These are phyloP conservation scores for Hyphopichia pseudoburtonii DNA, from an alignment of 1,139 yeast genomes.

Conservation along the genomic window DNA sequence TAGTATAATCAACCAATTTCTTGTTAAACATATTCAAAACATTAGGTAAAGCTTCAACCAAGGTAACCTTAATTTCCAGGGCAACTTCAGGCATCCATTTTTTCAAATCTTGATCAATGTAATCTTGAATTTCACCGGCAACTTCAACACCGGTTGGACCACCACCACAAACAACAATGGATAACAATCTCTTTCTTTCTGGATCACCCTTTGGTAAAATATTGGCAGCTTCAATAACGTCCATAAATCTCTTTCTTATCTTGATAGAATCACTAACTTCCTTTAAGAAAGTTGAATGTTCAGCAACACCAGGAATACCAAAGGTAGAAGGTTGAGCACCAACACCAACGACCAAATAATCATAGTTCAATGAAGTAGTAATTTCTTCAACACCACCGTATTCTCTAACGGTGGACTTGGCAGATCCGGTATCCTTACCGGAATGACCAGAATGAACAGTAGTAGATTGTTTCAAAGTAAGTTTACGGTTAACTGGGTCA, in stretches of 20 bases:
- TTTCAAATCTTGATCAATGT: conserved; percentile 83
- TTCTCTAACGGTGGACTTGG: conserved; percentile 50
- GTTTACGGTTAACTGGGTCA: conserved; percentile 63
- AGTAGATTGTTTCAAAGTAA: conserved; percentile 58
- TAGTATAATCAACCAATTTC: conserved; percentile 81
- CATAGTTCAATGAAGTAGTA: conserved; percentile 58
- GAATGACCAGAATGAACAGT: conserved; percentile 54
- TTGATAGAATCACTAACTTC: conserved; percentile 82
- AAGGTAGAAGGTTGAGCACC: conserved; percentile 93
- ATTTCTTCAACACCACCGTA: conserved; percentile 42
- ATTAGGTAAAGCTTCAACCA: conserved; percentile 90
- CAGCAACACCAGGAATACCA: conserved; percentile 91
- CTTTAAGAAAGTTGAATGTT: conserved; percentile 80
- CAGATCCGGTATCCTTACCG: conserved; percentile 52
- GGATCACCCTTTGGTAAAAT: conserved; percentile 71
- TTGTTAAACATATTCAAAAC: conserved; percentile 86
- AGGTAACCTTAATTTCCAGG: conserved; percentile 74
- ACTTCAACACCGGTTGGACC: conserved; percentile 98
- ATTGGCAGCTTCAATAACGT: conserved; percentile 80
- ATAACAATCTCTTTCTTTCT: conserved; percentile 77
- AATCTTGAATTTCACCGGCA: conserved; percentile 94
- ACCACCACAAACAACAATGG: conserved; percentile 90
- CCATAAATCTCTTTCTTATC: conserved; percentile 75
- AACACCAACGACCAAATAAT: conserved; percentile 82
- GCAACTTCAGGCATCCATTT: conserved; percentile 89